Evolutionary conservation across 108 stramenopile species (phyloP).

Genomic region (Aurantiochytrium sp.): DNA sequence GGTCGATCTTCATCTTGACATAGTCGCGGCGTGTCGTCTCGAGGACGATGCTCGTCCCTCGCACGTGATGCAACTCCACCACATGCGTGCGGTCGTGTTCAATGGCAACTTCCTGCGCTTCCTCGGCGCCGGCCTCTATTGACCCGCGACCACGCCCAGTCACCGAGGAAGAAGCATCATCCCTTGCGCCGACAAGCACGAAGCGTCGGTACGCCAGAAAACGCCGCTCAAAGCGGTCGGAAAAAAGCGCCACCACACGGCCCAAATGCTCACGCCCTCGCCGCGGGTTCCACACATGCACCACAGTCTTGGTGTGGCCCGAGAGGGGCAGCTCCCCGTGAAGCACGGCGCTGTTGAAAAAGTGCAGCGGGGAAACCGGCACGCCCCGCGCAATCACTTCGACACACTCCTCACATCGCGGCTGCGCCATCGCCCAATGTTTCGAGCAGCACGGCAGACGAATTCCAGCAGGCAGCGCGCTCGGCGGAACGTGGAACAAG

Average conservation of each 20-base stretch:
- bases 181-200: neutral
- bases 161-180: neutral
- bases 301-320: neutral
- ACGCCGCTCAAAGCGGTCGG: neutral
- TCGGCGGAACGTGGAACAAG: neutral
- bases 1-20: neutral
- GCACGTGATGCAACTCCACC: neutral
- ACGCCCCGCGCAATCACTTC: neutral
- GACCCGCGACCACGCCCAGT: neutral
- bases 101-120: neutral
- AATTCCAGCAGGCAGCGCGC: neutral
- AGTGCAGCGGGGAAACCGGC: neutral
- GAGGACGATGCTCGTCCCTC: neutral
- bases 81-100: neutral
- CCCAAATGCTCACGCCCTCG: neutral
- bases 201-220: neutral
- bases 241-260: neutral
- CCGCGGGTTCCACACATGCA: neutral
- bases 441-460: neutral
- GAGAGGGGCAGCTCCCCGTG: neutral
- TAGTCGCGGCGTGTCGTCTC: neutral
- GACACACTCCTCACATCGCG: conserved; percentile 2
- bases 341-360: neutral
- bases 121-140: neutral
- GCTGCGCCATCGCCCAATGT: neutral